phyloP scores from a whole-genome alignment of 495 filamentous ascomycete genomes.

The Cetradonia linearis region DNA sequence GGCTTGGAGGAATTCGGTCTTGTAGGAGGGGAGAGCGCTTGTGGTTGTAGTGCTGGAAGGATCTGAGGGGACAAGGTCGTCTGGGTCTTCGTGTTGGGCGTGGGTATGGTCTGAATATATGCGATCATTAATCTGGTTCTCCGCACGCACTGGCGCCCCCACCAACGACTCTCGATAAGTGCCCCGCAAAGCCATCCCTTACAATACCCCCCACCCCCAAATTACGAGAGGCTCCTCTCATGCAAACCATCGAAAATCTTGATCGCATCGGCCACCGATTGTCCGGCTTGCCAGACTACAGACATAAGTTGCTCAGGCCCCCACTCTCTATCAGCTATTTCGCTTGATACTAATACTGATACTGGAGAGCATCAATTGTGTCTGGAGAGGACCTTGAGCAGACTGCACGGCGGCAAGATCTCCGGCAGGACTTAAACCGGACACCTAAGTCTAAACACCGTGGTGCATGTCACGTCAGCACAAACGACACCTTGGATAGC shows the following conservation, averaged over 20 bases:
- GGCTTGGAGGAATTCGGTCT: constrained; percentile 59
- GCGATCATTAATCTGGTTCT: not conserved
- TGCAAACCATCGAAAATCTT: constrained; percentile 13
- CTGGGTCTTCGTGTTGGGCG: constrained; percentile 13
- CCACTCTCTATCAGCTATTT: too few relatives aligned
- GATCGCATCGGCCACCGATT: not conserved
- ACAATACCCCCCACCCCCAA: not conserved
- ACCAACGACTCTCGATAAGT: not conserved
- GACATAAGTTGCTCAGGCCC: not conserved
- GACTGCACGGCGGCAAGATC: not conserved
- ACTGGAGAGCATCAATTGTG: not conserved
- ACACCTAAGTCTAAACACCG: constrained; percentile 11
- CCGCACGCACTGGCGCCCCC: not conserved
- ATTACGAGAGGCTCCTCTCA: not conserved
- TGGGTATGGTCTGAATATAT: not conserved
- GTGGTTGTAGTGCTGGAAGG: not conserved
- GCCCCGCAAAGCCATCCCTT: not conserved
- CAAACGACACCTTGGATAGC: constrained; percentile 36
- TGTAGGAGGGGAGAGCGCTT: constrained; percentile 36
- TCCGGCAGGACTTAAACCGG: not conserved
- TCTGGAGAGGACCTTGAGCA: not conserved
- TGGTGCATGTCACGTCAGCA: constrained; percentile 37
- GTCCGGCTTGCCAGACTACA: not conserved
- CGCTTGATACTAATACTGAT: not conserved
- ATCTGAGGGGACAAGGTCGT: constrained; percentile 9